A percentile compares a stretch with the other conserved stretches of the same genome.
These are phyloP conservation scores for Pochonia chlamydosporia DNA, from an alignment of 2,329 filamentous ascomycete genomes.

Conservation along the genomic window DNA sequence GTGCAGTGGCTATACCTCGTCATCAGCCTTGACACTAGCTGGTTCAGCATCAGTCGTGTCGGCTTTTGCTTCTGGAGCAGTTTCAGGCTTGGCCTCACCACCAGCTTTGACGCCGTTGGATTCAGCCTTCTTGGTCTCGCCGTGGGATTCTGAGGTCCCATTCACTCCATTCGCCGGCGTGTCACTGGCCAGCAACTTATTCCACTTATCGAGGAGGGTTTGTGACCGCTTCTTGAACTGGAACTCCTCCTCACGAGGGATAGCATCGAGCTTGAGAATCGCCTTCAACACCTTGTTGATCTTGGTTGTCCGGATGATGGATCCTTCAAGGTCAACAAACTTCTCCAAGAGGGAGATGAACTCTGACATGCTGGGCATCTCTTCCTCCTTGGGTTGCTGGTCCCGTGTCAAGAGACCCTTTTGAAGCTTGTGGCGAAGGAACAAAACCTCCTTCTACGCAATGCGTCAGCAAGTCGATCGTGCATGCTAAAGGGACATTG, in stretches of 20 bases:
- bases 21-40: constrained; percentile 14
- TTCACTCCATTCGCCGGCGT: constrained; percentile 43
- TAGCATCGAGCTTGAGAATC: constrained; percentile 79
- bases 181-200: constrained; percentile 66
- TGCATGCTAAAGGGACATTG: background rate
- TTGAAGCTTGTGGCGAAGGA: constrained; percentile 89
- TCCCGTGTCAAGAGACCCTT: constrained; percentile 87
- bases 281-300: constrained; percentile 98
- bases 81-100: constrained; percentile 10
- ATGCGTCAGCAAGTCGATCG: background rate
- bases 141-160: constrained; percentile 23
- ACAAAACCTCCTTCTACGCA: constrained; percentile 70
- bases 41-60: constrained; percentile 17
- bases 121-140: constrained; percentile 18
- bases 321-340: constrained; percentile 73
- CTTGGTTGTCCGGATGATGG: constrained; percentile 86
- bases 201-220: constrained; percentile 81
- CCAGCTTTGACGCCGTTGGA: constrained; percentile 34
- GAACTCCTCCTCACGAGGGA: constrained; percentile 85
- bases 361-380: constrained; percentile 73
- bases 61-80: constrained; percentile 8
- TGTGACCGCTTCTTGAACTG: constrained; percentile 82
- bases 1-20: too few relatives aligned
- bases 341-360: constrained; percentile 77
- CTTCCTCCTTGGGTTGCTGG: constrained; percentile 76